These are phyloP conservation scores for Laburnicola sp. DNA, from an alignment of 2,329 filamentous ascomycete genomes.

Conservation along the genomic window DNA sequence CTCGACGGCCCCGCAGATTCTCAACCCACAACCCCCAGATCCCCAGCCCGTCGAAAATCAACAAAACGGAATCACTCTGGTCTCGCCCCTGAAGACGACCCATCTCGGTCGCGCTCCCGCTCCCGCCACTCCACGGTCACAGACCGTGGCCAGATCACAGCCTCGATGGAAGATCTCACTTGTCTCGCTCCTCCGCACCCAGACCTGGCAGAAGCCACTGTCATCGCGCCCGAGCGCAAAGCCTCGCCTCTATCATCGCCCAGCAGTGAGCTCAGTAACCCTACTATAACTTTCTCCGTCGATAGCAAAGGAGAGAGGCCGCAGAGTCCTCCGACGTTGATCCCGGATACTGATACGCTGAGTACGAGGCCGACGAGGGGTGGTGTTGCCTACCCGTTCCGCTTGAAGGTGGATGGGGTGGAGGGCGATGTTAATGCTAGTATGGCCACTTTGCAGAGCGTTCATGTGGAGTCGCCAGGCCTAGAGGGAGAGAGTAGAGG, in stretches of 20 bases:
- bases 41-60: slow-evolving; percentile 17
- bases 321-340: slow-evolving; percentile 42
- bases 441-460: slow-evolving; percentile 65
- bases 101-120: slow-evolving; percentile 29
- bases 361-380: slow-evolving; percentile 68
- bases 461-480: slow-evolving; percentile 29
- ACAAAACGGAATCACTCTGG: slow-evolving; percentile 13
- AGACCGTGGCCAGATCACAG: slow-evolving; percentile 37
- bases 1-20: slow-evolving; percentile 43
- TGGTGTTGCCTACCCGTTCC: slow-evolving; percentile 74
- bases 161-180: slow-evolving; percentile 25
- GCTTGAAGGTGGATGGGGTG: slow-evolving; percentile 56
- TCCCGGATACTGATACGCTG: slow-evolving; percentile 53
- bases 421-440: slow-evolving; percentile 63
- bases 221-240: slow-evolving; percentile 33
- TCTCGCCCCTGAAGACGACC: slow-evolving; percentile 8
- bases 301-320: slow-evolving; percentile 22
- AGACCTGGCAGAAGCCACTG: slow-evolving; percentile 33
- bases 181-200: slow-evolving; percentile 25
- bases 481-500: slow-evolving; percentile 18
- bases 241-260: slow-evolving; percentile 27
- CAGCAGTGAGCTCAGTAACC: slow-evolving; percentile 10
- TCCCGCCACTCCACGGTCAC: slow-evolving; percentile 38
- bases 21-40: slow-evolving; percentile 1
- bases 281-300: slow-evolving; percentile 25